Conservation (phyloP, 768 basidiomycete genomes). For the Cystofilobasidium bisporidii region DNA sequence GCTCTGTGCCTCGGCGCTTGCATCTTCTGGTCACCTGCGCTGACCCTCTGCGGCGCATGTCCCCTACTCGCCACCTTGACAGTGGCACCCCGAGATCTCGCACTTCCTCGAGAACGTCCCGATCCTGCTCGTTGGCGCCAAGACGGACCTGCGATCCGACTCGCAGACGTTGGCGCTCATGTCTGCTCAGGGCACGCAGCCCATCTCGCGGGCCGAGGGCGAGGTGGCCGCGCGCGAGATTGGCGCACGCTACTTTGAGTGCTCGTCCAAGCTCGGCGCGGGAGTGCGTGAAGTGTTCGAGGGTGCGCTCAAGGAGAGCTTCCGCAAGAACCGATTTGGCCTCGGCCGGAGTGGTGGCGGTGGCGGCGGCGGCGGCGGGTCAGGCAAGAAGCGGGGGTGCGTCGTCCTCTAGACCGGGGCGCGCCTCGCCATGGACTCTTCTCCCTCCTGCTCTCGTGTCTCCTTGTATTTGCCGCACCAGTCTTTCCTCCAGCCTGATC, state of each 20-base stretch:
- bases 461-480: no score
- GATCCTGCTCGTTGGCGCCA: constrained; percentile 39
- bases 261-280: constrained; percentile 80
- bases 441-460: no score
- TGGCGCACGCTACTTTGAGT: constrained; percentile 81
- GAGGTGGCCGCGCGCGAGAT: constrained; percentile 80
- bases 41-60: not conserved
- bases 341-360: constrained; percentile 13
- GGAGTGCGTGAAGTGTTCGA: constrained; percentile 89
- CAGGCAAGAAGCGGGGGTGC: constrained; percentile 51
- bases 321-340: constrained; percentile 44
- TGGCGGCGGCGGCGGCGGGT: constrained; percentile 6
- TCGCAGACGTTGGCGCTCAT: constrained; percentile 42
- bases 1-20: not conserved
- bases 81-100: constrained; percentile 42
- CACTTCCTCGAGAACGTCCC: constrained; percentile 41
- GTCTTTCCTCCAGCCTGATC: no score
- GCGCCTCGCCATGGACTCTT: no score
- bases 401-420: constrained; percentile 46
- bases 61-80: not conserved
- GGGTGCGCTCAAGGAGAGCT: constrained; percentile 76
- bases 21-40: no score
- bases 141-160: constrained; percentile 40
- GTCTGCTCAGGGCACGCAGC: constrained; percentile 62
- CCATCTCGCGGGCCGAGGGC: constrained; percentile 76